These are phyloP conservation scores for Bodo saltans DNA, from an alignment of 78 protist genomes.

Conservation along the genomic window DNA sequence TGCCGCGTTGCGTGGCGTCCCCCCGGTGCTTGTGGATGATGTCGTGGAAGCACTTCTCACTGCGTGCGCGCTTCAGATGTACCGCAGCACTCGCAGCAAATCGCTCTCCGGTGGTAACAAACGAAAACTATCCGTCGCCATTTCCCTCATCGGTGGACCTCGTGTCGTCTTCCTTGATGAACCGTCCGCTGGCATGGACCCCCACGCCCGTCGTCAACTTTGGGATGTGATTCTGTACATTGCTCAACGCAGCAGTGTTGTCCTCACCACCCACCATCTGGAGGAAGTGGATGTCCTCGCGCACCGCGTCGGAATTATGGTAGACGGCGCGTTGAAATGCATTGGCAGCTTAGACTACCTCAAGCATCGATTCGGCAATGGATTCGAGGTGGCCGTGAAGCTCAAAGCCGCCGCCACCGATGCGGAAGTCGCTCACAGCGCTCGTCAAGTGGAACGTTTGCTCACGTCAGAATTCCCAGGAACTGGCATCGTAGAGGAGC, in stretches of 20 bases:
- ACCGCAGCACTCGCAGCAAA: slow-evolving; percentile 20
- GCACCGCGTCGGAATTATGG: slow-evolving; percentile 59
- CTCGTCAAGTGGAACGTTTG: not conserved
- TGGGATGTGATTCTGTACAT: slow-evolving; percentile 19
- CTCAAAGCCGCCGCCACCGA: not conserved
- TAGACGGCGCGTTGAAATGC: slow-evolving; percentile 40
- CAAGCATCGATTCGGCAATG: slow-evolving; percentile 75
- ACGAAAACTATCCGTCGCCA: slow-evolving; percentile 76
- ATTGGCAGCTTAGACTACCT: slow-evolving; percentile 35
- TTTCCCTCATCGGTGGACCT: slow-evolving; percentile 69
- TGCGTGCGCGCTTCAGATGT: slow-evolving; percentile 27
- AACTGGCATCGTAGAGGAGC: not conserved
- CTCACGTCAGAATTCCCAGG: not conserved
- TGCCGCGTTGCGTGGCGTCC: slow-evolving; percentile 14
- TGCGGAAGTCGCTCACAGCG: not conserved
- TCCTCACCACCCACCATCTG: slow-evolving; percentile 59
- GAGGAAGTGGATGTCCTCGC: slow-evolving; percentile 66
- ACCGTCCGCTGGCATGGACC: slow-evolving; percentile 53
- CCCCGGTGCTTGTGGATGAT: not conserved
- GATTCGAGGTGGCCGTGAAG: slow-evolving; percentile 61
- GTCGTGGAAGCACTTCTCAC: slow-evolving; percentile 1
- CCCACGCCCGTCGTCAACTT: slow-evolving; percentile 24
- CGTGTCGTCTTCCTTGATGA: slow-evolving; percentile 41
- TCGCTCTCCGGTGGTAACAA: slow-evolving; percentile 86
- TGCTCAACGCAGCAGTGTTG: not conserved